These are phyloP conservation scores for Cercospora janseana DNA, from an alignment of 2,329 filamentous ascomycete species.

Conservation along the genomic window DNA sequence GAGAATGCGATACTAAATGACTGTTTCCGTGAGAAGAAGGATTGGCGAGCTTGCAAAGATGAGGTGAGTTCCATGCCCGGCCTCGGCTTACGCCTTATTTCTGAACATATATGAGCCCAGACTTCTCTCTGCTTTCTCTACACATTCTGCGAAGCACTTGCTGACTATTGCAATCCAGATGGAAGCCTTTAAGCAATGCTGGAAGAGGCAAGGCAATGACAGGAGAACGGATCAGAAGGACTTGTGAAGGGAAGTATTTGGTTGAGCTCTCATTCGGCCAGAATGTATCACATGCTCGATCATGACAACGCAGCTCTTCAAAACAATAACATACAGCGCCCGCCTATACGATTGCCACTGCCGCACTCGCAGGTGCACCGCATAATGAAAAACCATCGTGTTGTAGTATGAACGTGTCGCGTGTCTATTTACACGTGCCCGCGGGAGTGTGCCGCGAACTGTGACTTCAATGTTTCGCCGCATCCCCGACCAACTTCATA, in stretches of 20 bases:
- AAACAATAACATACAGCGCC: background rate
- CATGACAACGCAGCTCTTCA: background rate
- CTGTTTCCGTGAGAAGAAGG: constrained; percentile 93
- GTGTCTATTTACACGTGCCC: background rate
- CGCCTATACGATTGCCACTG: too few species aligned
- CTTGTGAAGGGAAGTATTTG: constrained; percentile 47
- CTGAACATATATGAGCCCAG: too few species aligned
- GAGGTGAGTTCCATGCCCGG: constrained; percentile 64
- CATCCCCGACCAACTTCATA: background rate
- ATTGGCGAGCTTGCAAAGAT: constrained; percentile 84
- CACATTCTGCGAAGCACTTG: background rate
- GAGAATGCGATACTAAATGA: constrained; percentile 91
- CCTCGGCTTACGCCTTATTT: constrained; percentile 3
- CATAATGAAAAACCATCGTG: too few species aligned
- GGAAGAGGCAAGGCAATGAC: constrained; percentile 87
- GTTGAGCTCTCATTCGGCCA: too few species aligned
- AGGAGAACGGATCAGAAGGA: constrained; percentile 76
- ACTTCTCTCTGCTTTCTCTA: background rate
- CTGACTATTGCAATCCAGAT: constrained; percentile 58
- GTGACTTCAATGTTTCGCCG: constrained; percentile 4
- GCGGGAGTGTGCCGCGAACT: constrained; percentile 2
- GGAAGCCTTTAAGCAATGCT: constrained; percentile 83
- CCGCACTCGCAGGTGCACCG: too few species aligned
- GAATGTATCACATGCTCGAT: background rate
- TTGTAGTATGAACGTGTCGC: too few species aligned